Base-by-base conservation (phyloP, 495 filamentous ascomycete species). In the Aspergillus biplanus region DNA sequence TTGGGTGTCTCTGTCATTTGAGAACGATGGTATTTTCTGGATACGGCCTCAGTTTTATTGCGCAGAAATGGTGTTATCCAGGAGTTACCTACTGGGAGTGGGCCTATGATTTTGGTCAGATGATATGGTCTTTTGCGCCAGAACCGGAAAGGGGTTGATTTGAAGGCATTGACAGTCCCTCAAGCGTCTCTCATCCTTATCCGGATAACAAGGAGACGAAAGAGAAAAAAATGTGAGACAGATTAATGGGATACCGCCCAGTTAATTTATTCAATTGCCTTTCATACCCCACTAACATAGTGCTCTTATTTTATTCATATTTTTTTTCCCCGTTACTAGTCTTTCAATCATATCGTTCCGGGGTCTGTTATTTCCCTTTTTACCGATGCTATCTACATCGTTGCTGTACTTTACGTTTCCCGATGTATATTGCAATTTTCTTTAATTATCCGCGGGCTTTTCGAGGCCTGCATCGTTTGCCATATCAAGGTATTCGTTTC, bases 401-500 rank as follows among this genome's bases (percentile, higher is more conserved):
- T 12, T 57, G 13, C 33, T 62, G 64, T 65, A 62, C 54, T 63
- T 53, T 58, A 42, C 18, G 18, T 37, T 8, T 59, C 35, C 21
- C 27, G 9, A 52, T 59, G 13, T 56, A 54, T 32, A n/a, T 57
- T 50, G 39, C 35, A 7, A 50, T 50, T 18, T 15, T 21, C 16
- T 35, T 16, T 63, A 52, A 52, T 60, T 59, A 52, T 16, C 46
- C 55, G 15, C 64, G 39, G 42, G 42, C 33, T 37, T 31, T 50
- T 60, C 67, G 54, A 72, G 72, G 9, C 63, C 74, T 52, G 52
- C 66, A 54, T 56, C 60, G 61, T 58, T 77, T 56, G 75, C 73
- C 67, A 76, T 65, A 33, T 61, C 59, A 34, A 80, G 69, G 59
- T 78, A 80, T 32, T 78, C 69, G 72, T 69, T 78, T 39, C 79